These are phyloP conservation scores for Tardiomyces digboiensis DNA, from an alignment of 1,139 yeast species.

Conservation along the genomic window DNA sequence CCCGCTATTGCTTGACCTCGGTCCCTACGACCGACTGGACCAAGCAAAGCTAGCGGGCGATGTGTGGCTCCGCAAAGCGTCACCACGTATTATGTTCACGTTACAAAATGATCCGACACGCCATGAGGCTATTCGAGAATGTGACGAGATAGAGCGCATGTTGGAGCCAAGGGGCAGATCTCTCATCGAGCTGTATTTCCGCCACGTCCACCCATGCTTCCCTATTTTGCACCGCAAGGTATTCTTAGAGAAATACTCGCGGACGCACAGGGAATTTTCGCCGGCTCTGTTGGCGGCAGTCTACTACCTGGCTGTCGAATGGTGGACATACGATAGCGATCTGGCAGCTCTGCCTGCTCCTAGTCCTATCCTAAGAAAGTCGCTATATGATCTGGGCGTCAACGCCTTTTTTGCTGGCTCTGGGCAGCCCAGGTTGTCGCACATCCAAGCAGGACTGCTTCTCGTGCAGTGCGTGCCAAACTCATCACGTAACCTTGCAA, in stretches of 20 bases:
- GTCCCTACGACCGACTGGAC: constrained; percentile 23
- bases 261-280: constrained; percentile 37
- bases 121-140: constrained; percentile 11
- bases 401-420: constrained; percentile 31
- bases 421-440: constrained; percentile 34
- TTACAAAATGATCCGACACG: constrained; percentile 23
- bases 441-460: constrained; percentile 36
- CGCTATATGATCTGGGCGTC: constrained; percentile 28
- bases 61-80: constrained; percentile 25
- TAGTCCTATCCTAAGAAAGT: not conserved
- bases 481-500: constrained; percentile 67
- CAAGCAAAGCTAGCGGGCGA: constrained; percentile 27
- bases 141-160: constrained; percentile 24
- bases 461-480: constrained; percentile 31
- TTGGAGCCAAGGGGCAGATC: constrained; percentile 35
- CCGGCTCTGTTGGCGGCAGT: constrained; percentile 37
- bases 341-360: constrained; percentile 14
- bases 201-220: constrained; percentile 33
- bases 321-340: constrained; percentile 32
- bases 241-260: constrained; percentile 34
- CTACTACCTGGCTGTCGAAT: constrained; percentile 34
- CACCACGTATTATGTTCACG: constrained; percentile 26
- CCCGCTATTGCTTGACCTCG: constrained; percentile 20
- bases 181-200: constrained; percentile 32
- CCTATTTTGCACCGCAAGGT: constrained; percentile 36